These are phyloP conservation scores for Kalanchoe fedtschenkoi DNA, from an alignment of 164 flowering plant genomes.

Conservation along the genomic window DNA sequence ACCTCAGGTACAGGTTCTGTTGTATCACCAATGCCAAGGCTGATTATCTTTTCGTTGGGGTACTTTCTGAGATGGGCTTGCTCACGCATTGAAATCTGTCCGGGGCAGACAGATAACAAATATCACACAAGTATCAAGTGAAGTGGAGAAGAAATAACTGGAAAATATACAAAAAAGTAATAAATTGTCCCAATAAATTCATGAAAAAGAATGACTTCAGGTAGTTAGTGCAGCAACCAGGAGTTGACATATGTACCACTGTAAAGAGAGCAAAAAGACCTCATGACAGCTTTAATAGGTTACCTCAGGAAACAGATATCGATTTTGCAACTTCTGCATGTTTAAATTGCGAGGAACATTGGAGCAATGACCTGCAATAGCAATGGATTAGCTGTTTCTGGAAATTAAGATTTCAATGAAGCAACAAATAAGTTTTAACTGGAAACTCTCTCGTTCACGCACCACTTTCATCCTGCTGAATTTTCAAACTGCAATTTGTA, in stretches of 20 bases:
- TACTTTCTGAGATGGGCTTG: slow-evolving; percentile 15
- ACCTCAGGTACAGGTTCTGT: slow-evolving; percentile 22
- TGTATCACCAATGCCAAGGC: slow-evolving; percentile 29
- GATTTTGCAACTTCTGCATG: slow-evolving; percentile 18
- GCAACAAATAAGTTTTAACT: not conserved
- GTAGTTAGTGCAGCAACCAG: not conserved
- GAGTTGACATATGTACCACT: not conserved
- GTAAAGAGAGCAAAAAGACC: not conserved
- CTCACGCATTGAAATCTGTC: slow-evolving; percentile 19
- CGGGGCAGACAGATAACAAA: not conserved
- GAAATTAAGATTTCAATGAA: not conserved
- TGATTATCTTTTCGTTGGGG: slow-evolving; percentile 22
- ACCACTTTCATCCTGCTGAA: not conserved
- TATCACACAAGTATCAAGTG: not conserved
- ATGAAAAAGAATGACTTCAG: not conserved
- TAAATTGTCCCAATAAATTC: not conserved
- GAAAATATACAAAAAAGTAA: too few species aligned
- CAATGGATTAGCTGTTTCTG: not conserved
- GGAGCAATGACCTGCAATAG: slow-evolving; percentile 12
- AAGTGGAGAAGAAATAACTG: not conserved
- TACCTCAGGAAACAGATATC: slow-evolving; percentile 29
- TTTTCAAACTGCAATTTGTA: not conserved
- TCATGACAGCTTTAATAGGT: not conserved
- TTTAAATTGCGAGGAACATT: slow-evolving; percentile 20
- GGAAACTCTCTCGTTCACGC: not conserved